A percentile compares a stretch with the other conserved stretches of the same genome.
phyloP scores from a whole-genome alignment of 2,329 filamentous ascomycete species.

The Sporothrix globosa region DNA sequence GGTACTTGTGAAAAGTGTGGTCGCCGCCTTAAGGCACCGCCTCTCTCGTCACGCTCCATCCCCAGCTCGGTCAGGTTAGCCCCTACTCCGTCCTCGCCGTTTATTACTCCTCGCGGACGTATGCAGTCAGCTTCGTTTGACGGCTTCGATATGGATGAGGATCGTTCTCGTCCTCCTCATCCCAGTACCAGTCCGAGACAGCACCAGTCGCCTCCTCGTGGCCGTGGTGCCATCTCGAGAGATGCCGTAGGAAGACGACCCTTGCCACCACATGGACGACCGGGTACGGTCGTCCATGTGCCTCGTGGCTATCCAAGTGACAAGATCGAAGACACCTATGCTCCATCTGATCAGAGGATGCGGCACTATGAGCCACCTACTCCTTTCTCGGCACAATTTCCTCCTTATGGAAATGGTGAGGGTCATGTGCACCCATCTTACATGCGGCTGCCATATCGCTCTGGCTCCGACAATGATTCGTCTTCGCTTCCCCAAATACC shows the following conservation, averaged over 20 bases:
- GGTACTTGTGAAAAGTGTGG: constrained; percentile 71
- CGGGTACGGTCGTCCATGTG: not conserved
- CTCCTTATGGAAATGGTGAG: not conserved
- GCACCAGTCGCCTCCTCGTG: constrained; percentile 30
- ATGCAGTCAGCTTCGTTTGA: not conserved
- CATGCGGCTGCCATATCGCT: constrained; percentile 5
- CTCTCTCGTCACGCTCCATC: constrained; percentile 52
- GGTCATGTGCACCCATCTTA: not conserved
- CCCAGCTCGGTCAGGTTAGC: constrained; percentile 18
- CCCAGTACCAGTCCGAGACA: not conserved
- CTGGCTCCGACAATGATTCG: not conserved
- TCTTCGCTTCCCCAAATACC: constrained; percentile 10
- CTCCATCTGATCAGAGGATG: constrained; percentile 63
- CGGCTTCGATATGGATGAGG: not conserved
- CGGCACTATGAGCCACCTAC: constrained; percentile 57
- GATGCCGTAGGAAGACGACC: constrained; percentile 25
- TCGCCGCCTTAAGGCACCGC: constrained; percentile 66
- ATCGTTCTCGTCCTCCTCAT: not conserved
- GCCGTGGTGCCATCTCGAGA: not conserved
- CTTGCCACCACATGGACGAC: constrained; percentile 27
- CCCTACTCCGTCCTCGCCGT: not conserved
- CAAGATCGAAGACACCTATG: constrained; percentile 47
- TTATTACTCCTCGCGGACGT: not conserved
- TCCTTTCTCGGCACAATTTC: constrained; percentile 3
- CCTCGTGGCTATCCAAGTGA: constrained; percentile 40